Evolutionary conservation across 306 rosid genomes (phyloP).

Genomic region (Pueraria montana): DNA sequence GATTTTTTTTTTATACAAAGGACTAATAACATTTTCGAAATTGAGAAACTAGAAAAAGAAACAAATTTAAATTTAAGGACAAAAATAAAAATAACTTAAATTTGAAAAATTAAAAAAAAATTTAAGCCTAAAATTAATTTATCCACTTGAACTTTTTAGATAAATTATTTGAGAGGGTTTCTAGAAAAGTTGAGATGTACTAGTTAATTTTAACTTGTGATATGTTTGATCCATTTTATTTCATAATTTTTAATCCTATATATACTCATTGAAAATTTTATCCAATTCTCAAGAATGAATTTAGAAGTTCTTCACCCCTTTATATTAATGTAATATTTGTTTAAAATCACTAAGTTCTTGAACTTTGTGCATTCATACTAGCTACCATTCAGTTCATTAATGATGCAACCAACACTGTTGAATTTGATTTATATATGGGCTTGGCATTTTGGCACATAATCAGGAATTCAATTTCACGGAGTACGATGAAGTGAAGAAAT

Average conservation of each 20-base stretch:
- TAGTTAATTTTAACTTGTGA: too few relatives aligned
- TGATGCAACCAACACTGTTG: neutral
- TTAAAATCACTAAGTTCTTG: neutral
- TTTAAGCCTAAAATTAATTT: too few relatives aligned
- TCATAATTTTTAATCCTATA: neutral
- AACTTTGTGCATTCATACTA: constrained; percentile 1
- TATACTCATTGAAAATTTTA: neutral
- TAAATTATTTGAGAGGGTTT: too few relatives aligned
- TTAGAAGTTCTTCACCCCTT: neutral
- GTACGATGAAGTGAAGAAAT: constrained; percentile 72
- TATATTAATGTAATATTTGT: neutral
- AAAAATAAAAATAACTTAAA: too few relatives aligned
- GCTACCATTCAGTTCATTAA: neutral
- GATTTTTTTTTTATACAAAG: too few relatives aligned
- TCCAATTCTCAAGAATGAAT: neutral
- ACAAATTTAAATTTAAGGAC: too few relatives aligned
- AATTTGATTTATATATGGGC: neutral
- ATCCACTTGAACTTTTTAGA: too few relatives aligned
- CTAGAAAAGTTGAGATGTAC: too few relatives aligned
- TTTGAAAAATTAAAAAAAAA: too few relatives aligned
- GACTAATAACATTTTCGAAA: too few relatives aligned
- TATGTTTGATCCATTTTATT: too few relatives aligned
- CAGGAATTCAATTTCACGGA: constrained; percentile 89
- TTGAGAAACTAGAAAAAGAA: too few relatives aligned
- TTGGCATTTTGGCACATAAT: constrained; percentile 33